Base-by-base conservation (phyloP, 1,284 basidiomycete species). In the Cutaneotrichosporon curvatum region DNA sequence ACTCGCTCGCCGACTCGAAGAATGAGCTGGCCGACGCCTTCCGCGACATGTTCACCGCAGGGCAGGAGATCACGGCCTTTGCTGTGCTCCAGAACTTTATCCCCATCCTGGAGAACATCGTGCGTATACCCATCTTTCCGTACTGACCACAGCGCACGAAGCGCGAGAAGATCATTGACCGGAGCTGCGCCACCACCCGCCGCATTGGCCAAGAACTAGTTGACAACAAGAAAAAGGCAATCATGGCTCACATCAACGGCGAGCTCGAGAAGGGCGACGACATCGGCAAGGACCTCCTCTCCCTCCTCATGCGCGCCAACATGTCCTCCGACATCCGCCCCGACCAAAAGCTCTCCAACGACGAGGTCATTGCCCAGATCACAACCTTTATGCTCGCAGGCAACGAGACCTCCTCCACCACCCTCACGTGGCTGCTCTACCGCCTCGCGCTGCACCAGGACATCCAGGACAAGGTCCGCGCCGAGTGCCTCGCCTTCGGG, bases 341-440 rank as follows among this genome's bases (percentile, higher is more conserved):
- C 0, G 71, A 73, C 0, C 78, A 84, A 60, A 73, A 74, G 20
- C 77, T 88, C 74, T 77, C 78, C 12, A 77, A 80, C 37, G 71
- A 76, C 11, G 84, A 88, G 59, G 79, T 84, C 3, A 70, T 83
- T 19, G 82, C 78, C 47, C 85, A 87, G 64, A 83, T 88, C 51
- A 80, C 81, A 9, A 87, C 83, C 0, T 84, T 88, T 63, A 66
- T 70, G 56, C 57, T 70, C 2, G 68, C 70, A 1, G 87, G 87
- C 0, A 84, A 87, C 64, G 87, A 89, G 63, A 89, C 87, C 1
- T 83, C 81, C 0, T 80, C 79, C 0, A 81, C 80, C 0, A 80
- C 83, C 1, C 72, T 85, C 1, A 79, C 83, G 3, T 90, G 85
- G 85, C 79, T 78, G 45, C 71, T 87, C 2, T 83, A 82, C 64